phyloP scores from a whole-genome alignment of 179 eudicot species.

The Heliamphora pulchella region DNA sequence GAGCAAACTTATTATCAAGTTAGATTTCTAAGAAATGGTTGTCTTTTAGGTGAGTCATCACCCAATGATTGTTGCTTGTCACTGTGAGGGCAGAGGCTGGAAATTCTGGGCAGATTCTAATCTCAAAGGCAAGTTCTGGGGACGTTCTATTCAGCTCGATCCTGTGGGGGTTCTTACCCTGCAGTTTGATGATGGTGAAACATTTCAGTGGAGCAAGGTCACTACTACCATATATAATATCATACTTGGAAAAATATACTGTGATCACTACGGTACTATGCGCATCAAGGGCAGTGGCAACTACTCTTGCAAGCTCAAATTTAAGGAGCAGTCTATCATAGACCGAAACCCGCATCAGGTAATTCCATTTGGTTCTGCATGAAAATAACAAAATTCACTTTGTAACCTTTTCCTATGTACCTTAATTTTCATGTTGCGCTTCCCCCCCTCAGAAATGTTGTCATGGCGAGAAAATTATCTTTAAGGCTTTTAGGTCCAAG shows the following conservation, averaged over 20 bases:
- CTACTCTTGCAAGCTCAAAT: constrained; percentile 93
- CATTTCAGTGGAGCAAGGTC: constrained; percentile 98
- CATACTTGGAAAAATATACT: constrained; percentile 87
- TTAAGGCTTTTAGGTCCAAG: not conserved
- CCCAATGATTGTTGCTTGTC: constrained; percentile 97
- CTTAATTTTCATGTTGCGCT: not conserved
- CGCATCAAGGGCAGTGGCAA: constrained; percentile 89
- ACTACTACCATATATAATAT: constrained; percentile 95
- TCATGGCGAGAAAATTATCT: not conserved
- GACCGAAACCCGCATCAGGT: constrained; percentile 98
- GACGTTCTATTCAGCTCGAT: constrained; percentile 94
- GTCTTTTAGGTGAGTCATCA: constrained; percentile 80
- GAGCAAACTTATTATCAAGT: too few species aligned
- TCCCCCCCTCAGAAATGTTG: not conserved
- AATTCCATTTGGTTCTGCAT: not conserved
- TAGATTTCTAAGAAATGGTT: constrained; percentile 12
- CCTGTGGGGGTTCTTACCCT: constrained; percentile 85
- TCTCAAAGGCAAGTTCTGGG: constrained; percentile 98
- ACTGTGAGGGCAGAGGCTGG: constrained; percentile 96
- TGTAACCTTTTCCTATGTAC: too few species aligned
- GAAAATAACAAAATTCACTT: not conserved
- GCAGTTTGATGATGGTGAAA: constrained; percentile 94
- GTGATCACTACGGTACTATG: constrained; percentile 98
- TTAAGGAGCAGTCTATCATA: constrained; percentile 92
- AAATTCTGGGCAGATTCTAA: constrained; percentile 97